Percentiles rank a stretch among this genome's conserved stretches.
phyloP scores from a whole-genome alignment of 352 stramenopile species.

The Globisporangium spiculum region DNA sequence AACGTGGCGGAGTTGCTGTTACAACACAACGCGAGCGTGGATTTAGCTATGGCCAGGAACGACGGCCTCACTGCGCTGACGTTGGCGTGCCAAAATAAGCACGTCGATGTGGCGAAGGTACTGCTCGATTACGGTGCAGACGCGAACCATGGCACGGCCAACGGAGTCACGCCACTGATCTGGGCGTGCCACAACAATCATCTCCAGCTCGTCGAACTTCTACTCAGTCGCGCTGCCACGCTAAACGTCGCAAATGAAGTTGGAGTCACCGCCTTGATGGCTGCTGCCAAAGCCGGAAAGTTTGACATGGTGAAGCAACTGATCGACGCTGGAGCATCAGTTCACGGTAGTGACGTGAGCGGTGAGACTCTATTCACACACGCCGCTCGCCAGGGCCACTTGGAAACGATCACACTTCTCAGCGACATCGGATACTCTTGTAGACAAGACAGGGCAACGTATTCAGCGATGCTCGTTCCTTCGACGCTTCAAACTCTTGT shows the following conservation, averaged over 20 bases:
- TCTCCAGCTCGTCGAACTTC: background rate
- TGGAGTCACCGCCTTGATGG: background rate
- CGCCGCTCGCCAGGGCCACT: background rate
- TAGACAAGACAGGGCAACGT: background rate
- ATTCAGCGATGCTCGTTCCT: background rate
- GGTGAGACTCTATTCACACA: background rate
- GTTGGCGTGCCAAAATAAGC: background rate
- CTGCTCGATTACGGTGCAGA: background rate
- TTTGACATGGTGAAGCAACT: background rate
- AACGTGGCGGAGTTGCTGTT: background rate
- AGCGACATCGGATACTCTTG: background rate
- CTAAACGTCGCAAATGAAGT: background rate
- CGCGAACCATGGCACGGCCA: background rate
- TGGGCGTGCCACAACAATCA: background rate
- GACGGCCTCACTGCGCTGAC: background rate
- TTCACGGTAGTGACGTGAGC: background rate
- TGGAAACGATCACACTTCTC: background rate
- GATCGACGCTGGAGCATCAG: background rate
- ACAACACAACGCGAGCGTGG: background rate
- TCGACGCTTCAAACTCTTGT: conserved; percentile 4
- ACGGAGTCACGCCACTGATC: background rate
- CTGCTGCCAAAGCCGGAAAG: background rate
- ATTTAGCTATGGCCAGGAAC: background rate
- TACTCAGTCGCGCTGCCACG: background rate
- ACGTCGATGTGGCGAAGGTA: background rate